Evolutionary conservation across 2,329 filamentous ascomycete genomes (phyloP), one percentile per base, ranked within the genome.

Genomic region (Rutstroemia sp.): DNA sequence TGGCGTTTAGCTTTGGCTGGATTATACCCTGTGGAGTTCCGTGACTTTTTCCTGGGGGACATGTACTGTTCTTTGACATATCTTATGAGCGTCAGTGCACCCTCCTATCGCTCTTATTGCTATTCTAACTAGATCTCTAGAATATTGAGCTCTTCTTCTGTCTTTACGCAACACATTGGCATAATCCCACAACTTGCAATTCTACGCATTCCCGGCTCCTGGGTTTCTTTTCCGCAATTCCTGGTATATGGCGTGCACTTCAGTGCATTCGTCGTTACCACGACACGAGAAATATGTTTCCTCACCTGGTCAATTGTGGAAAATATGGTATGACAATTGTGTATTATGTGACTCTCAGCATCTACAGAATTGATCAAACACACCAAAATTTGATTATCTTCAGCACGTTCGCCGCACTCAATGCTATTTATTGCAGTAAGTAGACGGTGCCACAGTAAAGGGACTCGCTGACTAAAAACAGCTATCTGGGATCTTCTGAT

Each of bases 61-160:
- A 96, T 97, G 78, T 96, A 95, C 71, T 97, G 92, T 72, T 97
- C 94, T 2, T 77, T 95, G 56, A 95, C 92, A 5, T 99, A 99
- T 71, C 81, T 87, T 16, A 89, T 90, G 72, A 87, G 89, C 59
- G 89, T 92, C 78, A 75, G 87, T 81, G 10, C 5, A 27, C 6
- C 16, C 3, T 23, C 5, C 5, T 2, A n/a, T 12, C 3, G 10
- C n/a, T 12, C 34, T 14, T 25, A 9, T n/a, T 7, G 42, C 16
- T 56, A 48, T 50, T 42, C 67, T 72, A 50, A 72, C 54, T 41
- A 9, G 23, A 9, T 41, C 9, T 42, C 1, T 58, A 90, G 87
- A 96, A 97, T 67, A 80, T 96, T 41, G 89, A 91, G 65, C 76
- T 97, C 0, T 96, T 97, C 74, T 96, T 96, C 71, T 99, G 94